Base-by-base conservation (phyloP, 176 grass and related monocot species). In the Eragrostis curvula region DNA sequence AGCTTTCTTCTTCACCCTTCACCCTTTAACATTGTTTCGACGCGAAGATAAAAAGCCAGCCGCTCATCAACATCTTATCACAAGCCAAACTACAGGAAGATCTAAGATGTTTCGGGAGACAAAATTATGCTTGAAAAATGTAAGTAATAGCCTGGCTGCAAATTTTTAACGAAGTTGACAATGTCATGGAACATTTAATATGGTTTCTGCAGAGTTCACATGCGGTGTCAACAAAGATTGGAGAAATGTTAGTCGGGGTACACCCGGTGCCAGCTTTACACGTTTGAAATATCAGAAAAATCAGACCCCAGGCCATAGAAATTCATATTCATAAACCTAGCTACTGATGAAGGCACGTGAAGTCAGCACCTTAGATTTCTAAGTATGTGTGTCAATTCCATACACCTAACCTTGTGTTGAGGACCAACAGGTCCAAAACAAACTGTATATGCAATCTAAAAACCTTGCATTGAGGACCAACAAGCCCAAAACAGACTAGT, bases 1-100 rank as follows among this genome's bases (percentile, higher is more conserved):
- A 81, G 81, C 81, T 85, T 87, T 89, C 66, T 77, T 89, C 71
- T 82, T 88, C 84, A 85, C 53, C 81, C 24, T 79, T 84, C 85
- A 81, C 83, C 85, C 69, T 87, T 88, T 74, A 65, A 81, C 81
- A 87, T 71, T 79, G 36, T 89, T 91, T 87, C 81, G 24, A 85
- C 52, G 15, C 24, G 57, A 74, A 78, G 52, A 78, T 77, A 85
- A 57, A 89, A 89, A 86, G 82, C n/a, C 42, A 24, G 57, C 42
- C 57, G 75, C 77, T 84, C 55, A 65, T 58, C 70, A 43, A 49
- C 75, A 75, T 60, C n/a, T 45, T 18, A 56, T 23, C 12, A 70
- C 45, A 82, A 66, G 24, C 36, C 44, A 66, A 71, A 70, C 20
- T 51, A 42, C 74, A 45, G 15, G 27, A 81, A 21, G 63, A 81